Evolutionary conservation across 768 basidiomycete species (phyloP).

Genomic region (Leccinum variicolor): DNA sequence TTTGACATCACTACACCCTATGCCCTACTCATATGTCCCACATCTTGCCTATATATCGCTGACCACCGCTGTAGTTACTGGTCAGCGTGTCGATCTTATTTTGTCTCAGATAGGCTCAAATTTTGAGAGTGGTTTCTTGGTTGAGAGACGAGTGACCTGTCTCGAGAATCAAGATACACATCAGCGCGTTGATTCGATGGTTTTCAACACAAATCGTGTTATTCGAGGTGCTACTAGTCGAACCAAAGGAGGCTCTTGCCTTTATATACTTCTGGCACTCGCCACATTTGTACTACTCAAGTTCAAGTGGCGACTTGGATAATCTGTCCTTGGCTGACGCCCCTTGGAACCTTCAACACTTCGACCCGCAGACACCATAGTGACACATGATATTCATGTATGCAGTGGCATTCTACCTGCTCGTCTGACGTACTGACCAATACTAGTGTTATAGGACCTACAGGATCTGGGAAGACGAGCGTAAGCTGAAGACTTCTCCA

Average conservation of each 20-base stretch:
- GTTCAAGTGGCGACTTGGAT: not conserved
- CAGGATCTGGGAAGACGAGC: slow-evolving; percentile 6
- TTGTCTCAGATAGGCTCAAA: not conserved
- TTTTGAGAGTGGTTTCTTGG: no score
- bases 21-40: not conserved
- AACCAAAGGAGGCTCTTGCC: not conserved
- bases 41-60: no score
- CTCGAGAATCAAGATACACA: no score
- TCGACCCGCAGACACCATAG: not conserved
- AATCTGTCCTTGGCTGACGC: not conserved
- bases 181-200: no score
- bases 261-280: not conserved
- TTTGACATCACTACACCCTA: not conserved
- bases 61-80: no score
- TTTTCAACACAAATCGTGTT: no score
- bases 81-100: not conserved
- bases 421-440: not conserved
- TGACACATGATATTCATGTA: slow-evolving; percentile 2
- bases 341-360: not conserved
- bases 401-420: not conserved
- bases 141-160: not conserved
- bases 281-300: not conserved
- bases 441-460: not conserved
- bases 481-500: not conserved
- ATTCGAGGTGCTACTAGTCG: not conserved